Evolutionary conservation across 2,329 filamentous ascomycete genomes (phyloP).

Genomic region (Ophiosphaerella herpotricha): DNA sequence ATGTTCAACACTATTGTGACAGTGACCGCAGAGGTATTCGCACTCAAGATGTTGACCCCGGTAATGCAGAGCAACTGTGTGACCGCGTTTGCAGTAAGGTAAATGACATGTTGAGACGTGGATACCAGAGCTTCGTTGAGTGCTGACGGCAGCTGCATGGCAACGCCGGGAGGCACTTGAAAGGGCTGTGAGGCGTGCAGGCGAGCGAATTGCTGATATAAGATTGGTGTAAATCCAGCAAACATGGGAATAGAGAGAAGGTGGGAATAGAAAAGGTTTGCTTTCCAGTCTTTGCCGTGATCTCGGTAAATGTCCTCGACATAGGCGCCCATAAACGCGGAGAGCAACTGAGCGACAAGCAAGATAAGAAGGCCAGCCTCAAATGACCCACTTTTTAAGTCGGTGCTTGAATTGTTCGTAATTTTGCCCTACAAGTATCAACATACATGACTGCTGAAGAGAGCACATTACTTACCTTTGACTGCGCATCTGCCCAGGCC

Average conservation of each 20-base stretch:
- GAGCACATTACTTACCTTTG: conserved; percentile 65
- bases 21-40: conserved; percentile 85
- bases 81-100: conserved; percentile 74
- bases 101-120: conserved; percentile 70
- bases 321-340: conserved; percentile 93
- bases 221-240: conserved; percentile 69
- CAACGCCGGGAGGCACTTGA: conserved; percentile 39
- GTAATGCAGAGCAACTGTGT: conserved; percentile 96
- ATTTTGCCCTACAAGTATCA: conserved; percentile 47
- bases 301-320: conserved; percentile 86
- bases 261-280: conserved; percentile 93
- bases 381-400: conserved; percentile 54
- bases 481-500: conserved; percentile 85
- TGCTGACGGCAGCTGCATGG: conserved; percentile 32
- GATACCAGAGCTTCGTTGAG: conserved; percentile 37
- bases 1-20: conserved; percentile 97
- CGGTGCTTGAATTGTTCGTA: conserved; percentile 48
- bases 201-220: conserved; percentile 66
- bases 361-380: conserved; percentile 78
- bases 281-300: conserved; percentile 89
- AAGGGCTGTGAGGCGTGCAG: conserved; percentile 69
- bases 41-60: conserved; percentile 91
- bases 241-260: conserved; percentile 77
- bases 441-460: conserved; percentile 2
- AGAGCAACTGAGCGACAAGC: conserved; percentile 84